Conservation (phyloP, 768 basidiomycete genomes). For the Agrocybe praecox region DNA sequence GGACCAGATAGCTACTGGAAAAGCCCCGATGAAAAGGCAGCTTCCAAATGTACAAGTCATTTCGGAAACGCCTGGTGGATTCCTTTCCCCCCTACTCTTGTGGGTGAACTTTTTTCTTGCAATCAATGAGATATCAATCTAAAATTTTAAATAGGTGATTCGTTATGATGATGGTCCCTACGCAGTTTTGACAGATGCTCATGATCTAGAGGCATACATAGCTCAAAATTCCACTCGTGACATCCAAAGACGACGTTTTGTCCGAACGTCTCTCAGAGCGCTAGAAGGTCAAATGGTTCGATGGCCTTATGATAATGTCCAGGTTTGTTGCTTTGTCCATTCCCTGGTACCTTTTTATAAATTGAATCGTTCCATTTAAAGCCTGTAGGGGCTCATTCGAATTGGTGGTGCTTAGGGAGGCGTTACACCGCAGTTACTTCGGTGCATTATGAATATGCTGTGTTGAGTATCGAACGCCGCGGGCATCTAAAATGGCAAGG, state of each 20-base stretch:
- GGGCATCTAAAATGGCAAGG: conserved; percentile 56
- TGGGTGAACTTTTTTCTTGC: conserved; percentile 28
- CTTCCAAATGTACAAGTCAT: conserved; percentile 43
- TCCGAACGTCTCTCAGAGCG: conserved; percentile 65
- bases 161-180: conserved; percentile 66
- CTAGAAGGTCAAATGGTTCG: conserved; percentile 62
- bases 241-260: conserved; percentile 51
- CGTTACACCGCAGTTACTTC: conserved; percentile 56
- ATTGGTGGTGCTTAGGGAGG: conserved; percentile 44
- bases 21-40: conserved; percentile 35
- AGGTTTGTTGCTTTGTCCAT: conserved; percentile 11
- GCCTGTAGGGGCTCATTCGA: conserved; percentile 48
- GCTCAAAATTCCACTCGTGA: conserved; percentile 57
- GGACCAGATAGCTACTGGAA: conserved; percentile 81
- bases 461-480: conserved; percentile 51
- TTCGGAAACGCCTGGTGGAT: conserved; percentile 85
- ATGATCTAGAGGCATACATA: conserved; percentile 61
- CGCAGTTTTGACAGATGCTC: conserved; percentile 44
- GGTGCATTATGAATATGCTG: conserved; percentile 45
- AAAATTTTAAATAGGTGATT: conserved; percentile 49
- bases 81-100: conserved; percentile 76
- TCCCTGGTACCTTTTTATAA: neutral
- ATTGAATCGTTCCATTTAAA: conserved; percentile 20
- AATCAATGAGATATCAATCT: neutral
- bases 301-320: conserved; percentile 66